These are phyloP conservation scores for Clavispora asparagi DNA, from an alignment of 805 yeast species.

Conservation along the genomic window DNA sequence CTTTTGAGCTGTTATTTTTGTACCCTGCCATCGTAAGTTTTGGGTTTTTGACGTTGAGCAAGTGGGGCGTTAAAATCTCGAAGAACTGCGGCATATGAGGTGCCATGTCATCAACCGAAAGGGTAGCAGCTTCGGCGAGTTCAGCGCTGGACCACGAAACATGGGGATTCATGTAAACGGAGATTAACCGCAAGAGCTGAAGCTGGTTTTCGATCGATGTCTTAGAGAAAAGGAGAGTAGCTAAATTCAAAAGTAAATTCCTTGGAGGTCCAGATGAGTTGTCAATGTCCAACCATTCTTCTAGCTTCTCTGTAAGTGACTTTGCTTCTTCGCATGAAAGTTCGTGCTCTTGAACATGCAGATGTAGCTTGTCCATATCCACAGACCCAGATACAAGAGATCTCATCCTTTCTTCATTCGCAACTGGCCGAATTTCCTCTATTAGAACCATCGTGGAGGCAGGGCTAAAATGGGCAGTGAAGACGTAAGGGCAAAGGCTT, in stretches of 20 bases:
- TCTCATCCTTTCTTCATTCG: not conserved
- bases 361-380: not conserved
- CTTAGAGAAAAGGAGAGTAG: not conserved
- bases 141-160: slow-evolving; percentile 24
- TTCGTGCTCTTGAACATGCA: not conserved
- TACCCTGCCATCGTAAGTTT: slow-evolving; percentile 3
- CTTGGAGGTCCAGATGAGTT: not conserved
- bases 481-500: no score
- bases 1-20: not conserved
- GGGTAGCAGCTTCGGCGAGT: slow-evolving; percentile 1
- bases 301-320: not conserved
- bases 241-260: not conserved
- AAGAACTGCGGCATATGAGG: not conserved
- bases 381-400: not conserved
- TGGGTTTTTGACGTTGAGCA: slow-evolving; percentile 2
- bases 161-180: slow-evolving; percentile 23
- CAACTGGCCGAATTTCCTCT: not conserved
- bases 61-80: not conserved
- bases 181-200: slow-evolving; percentile 1
- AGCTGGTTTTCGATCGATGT: not conserved
- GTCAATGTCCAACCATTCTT: not conserved
- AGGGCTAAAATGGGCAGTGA: not conserved
- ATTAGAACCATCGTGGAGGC: not conserved
- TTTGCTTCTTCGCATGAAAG: not conserved
- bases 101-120: not conserved